These are phyloP conservation scores for Umbilicus rupestris DNA, from an alignment of 164 flowering plant species.

Conservation along the genomic window DNA sequence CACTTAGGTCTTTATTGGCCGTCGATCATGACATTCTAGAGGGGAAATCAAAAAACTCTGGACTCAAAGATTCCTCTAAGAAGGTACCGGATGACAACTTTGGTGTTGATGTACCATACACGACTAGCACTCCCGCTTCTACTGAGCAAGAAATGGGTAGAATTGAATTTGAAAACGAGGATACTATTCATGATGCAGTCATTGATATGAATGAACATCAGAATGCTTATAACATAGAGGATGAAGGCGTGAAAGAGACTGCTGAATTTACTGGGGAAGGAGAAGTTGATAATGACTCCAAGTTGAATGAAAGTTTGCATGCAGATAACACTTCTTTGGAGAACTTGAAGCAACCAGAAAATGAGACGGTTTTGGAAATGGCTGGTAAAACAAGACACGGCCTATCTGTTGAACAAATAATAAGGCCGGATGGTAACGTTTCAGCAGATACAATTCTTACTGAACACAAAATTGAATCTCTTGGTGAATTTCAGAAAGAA, in stretches of 20 bases:
- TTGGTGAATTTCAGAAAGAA: constrained; percentile 8
- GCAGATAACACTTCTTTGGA: constrained; percentile 12
- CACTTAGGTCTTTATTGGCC: constrained; percentile 39
- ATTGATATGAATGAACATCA: not conserved
- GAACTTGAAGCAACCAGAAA: constrained; percentile 13
- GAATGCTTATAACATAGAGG: not conserved
- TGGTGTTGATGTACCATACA: not conserved
- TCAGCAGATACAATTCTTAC: constrained; percentile 11
- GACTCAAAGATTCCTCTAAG: constrained; percentile 12
- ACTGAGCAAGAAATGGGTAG: not conserved
- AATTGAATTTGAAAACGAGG: not conserved
- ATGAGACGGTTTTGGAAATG: constrained; percentile 14
- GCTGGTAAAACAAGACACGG: constrained; percentile 11
- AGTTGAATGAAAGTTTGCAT: constrained; percentile 13
- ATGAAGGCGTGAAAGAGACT: not conserved
- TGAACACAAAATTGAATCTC: constrained; percentile 7
- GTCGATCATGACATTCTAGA: constrained; percentile 13
- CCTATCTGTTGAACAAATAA: constrained; percentile 20
- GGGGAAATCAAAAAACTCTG: constrained; percentile 10
- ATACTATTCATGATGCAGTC: not conserved
- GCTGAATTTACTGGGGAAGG: constrained; percentile 19
- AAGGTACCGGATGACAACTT: constrained; percentile 3
- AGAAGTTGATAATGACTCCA: constrained; percentile 14
- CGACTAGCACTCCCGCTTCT: not conserved
- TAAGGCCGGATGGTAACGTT: constrained; percentile 14